These are phyloP conservation scores for Phoma sp. DNA, from an alignment of 2,329 filamentous ascomycete species.

Conservation along the genomic window DNA sequence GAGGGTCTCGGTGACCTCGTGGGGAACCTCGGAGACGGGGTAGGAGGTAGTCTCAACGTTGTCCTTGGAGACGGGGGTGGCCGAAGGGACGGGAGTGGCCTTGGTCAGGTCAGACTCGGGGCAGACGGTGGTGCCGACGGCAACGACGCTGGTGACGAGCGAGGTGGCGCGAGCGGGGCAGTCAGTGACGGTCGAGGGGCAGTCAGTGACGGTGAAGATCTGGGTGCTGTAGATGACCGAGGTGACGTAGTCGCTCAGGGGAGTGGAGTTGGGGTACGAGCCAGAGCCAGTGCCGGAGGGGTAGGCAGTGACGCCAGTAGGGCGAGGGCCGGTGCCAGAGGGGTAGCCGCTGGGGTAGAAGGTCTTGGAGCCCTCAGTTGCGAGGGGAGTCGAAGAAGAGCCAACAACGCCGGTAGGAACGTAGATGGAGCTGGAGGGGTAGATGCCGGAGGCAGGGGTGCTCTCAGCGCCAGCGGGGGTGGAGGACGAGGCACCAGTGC, in stretches of 20 bases:
- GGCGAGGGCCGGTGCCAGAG: slow-evolving; percentile 47
- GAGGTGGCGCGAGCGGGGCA: slow-evolving; percentile 47
- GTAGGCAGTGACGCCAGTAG: slow-evolving; percentile 28
- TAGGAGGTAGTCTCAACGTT: slow-evolving; percentile 23
- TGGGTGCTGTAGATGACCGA: slow-evolving; percentile 54
- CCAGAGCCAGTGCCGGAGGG: slow-evolving; percentile 24
- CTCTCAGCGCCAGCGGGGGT: slow-evolving; percentile 20
- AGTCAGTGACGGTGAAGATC: slow-evolving; percentile 50
- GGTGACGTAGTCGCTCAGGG: slow-evolving; percentile 47
- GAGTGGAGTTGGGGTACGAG: slow-evolving; percentile 47
- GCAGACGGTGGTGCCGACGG: slow-evolving; percentile 54
- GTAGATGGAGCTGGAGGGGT: slow-evolving; percentile 11
- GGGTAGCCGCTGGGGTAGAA: slow-evolving; percentile 27
- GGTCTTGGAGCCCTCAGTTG: slow-evolving; percentile 10
- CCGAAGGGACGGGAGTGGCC: slow-evolving; percentile 20
- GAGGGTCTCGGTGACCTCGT: slow-evolving; percentile 51
- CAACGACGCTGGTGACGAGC: slow-evolving; percentile 49
- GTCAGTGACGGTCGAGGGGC: slow-evolving; percentile 44
- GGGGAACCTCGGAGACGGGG: slow-evolving; percentile 37
- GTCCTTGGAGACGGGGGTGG: slow-evolving; percentile 16
- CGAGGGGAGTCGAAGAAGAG: slow-evolving; percentile 14
- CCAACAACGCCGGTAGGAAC: slow-evolving; percentile 7
- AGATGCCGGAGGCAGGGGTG: slow-evolving; percentile 25
- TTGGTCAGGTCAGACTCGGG: slow-evolving; percentile 33
- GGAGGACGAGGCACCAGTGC: slow-evolving; percentile 7